These are phyloP conservation scores for Calonectria fujianensis DNA, from an alignment of 2,329 filamentous ascomycete genomes.

Conservation along the genomic window DNA sequence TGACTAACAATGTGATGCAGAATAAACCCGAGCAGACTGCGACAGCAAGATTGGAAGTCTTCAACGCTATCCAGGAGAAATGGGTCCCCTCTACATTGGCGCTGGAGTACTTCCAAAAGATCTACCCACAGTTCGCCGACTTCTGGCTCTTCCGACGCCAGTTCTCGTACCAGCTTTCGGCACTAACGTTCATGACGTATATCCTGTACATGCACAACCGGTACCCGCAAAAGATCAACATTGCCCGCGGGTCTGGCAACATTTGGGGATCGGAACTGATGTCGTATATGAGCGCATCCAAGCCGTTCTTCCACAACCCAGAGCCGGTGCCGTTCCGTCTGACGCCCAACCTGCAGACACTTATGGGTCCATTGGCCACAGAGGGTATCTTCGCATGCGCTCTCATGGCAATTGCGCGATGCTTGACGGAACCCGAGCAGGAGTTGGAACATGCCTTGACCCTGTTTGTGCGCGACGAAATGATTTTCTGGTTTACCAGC, in stretches of 20 bases:
- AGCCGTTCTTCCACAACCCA: slow-evolving; percentile 94
- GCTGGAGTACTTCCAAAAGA: slow-evolving; percentile 91
- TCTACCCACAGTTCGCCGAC: slow-evolving; percentile 91
- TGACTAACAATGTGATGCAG: slow-evolving; percentile 62
- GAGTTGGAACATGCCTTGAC: slow-evolving; percentile 97
- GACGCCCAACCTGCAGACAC: slow-evolving; percentile 94
- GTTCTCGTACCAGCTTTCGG: slow-evolving; percentile 95
- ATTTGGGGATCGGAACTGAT: slow-evolving; percentile 98
- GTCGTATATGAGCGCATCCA: slow-evolving; percentile 88
- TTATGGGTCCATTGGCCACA: slow-evolving; percentile 96
- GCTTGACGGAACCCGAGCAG: slow-evolving; percentile 89
- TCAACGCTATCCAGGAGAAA: slow-evolving; percentile 94
- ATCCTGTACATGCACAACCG: slow-evolving; percentile 97
- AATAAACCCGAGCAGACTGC: slow-evolving; percentile 81
- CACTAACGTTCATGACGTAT: slow-evolving; percentile 98
- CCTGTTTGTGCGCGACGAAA: slow-evolving; percentile 97
- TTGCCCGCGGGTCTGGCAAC: slow-evolving; percentile 90
- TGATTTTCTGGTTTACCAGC: slow-evolving; percentile 96
- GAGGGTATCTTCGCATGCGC: slow-evolving; percentile 97
- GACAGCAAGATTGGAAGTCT: slow-evolving; percentile 90
- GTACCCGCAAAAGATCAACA: slow-evolving; percentile 96
- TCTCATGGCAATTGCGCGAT: slow-evolving; percentile 96
- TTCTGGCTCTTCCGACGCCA: slow-evolving; percentile 99
- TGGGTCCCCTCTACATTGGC: slow-evolving; percentile 90
- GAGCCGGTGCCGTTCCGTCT: slow-evolving; percentile 98